Evolutionary conservation across 108 stramenopile species (phyloP).

Genomic region (Mayamaea pseudoterrestris): DNA sequence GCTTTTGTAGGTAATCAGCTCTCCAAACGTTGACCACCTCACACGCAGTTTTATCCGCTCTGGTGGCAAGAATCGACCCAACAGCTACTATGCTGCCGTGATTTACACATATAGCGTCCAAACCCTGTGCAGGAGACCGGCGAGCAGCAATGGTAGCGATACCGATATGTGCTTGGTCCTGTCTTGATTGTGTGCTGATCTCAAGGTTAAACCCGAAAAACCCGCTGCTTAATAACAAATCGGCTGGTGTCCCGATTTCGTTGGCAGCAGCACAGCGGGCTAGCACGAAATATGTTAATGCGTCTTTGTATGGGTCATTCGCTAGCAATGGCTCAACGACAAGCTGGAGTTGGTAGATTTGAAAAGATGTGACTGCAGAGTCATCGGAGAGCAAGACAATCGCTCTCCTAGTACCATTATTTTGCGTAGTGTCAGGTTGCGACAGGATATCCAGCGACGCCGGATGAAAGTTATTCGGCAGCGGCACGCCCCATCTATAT

Average conservation of each 20-base stretch:
- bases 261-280: not conserved
- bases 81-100: not conserved
- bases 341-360: not conserved
- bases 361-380: not conserved
- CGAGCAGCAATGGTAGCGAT: not conserved
- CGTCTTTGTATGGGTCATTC: too few species aligned
- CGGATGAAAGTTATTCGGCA: not conserved
- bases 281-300: too few species aligned
- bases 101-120: not conserved
- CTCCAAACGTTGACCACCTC: not conserved
- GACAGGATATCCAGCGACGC: not conserved
- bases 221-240: not conserved
- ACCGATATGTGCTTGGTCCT: not conserved
- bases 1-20: too few species aligned
- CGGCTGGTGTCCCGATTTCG: not conserved
- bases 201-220: not conserved
- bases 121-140: not conserved
- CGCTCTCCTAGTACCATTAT: not conserved
- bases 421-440: not conserved
- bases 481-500: not conserved
- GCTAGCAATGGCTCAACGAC: not conserved
- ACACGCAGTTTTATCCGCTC: too few species aligned
- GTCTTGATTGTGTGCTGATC: not conserved
- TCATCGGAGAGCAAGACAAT: slow-evolving; percentile 1
- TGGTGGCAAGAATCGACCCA: not conserved